phyloP scores from a whole-genome alignment of 805 yeast species.

The baker's yeast (Saccharomyces cerevisiae) region DNA sequence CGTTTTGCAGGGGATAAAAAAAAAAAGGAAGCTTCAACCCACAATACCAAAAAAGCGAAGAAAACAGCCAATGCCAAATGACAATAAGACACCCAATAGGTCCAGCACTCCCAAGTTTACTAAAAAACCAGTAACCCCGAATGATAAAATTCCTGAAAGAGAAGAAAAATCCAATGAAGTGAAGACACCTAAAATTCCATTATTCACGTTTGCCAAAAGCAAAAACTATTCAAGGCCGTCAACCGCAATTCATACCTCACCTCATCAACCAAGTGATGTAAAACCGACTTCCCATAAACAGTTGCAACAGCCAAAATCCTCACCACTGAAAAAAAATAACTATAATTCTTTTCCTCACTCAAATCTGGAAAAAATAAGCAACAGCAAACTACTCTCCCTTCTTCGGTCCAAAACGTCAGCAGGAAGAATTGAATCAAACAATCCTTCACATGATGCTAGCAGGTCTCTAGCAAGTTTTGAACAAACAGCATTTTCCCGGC shows the following conservation, averaged over 20 bases:
- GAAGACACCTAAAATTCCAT: background rate
- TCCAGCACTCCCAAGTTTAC: background rate
- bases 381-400: conserved; percentile 3
- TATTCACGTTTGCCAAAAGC: background rate
- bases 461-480: background rate
- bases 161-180: background rate
- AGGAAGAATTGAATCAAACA: conserved; percentile 2
- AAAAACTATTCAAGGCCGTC: background rate
- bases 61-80: background rate
- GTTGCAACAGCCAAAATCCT: background rate
- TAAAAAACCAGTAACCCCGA: background rate
- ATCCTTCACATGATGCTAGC: background rate
- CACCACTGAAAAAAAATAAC: background rate
- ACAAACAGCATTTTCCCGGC: background rate
- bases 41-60: background rate
- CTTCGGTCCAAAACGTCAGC: conserved; percentile 8
- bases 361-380: background rate
- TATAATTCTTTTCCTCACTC: background rate
- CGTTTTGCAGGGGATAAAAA: background rate
- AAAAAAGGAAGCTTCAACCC: background rate
- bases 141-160: background rate
- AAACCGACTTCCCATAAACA: background rate
- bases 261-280: background rate
- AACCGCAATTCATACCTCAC: background rate
- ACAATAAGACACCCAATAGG: background rate